Base-by-base conservation (phyloP, 805 yeast species). In the Schwanniomyces vanrijiae region DNA sequence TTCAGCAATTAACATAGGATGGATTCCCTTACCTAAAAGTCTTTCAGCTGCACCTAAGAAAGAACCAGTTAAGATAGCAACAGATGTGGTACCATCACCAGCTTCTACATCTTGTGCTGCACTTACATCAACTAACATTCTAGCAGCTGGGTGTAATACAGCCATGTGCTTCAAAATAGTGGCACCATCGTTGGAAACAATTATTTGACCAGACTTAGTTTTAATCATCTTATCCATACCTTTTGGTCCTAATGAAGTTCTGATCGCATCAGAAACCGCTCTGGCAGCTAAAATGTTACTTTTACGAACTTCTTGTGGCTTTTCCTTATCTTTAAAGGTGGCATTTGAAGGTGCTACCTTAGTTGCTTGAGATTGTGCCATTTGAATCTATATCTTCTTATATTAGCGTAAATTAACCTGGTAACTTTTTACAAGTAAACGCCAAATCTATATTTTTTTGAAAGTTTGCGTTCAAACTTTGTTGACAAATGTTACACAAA, bases 191-290 rank as follows among this genome's bases (percentile, higher is more conserved):
- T 94, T 94, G 53, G 98, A 90, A 57, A 94, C 91, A 61, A 91
- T 86, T 58, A 92, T 88, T 62, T 94, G 90, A 34, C 98, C 98
- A 48, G 80, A 81, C 43, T 91, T 86, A 16, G 98, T 91, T 70
- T 90, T 90, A 72, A 89, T 90, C 98, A 94, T 92, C 75, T 94
- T 94, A 69, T 94, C 99, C 99, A 94, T 94, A 51, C 99, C 99
- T 68, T 90, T 92, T 47, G 99, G 99, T 18, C 99, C 99, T 49
- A 94, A 75, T 13, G 98, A 86, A 5, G 97, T 91, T 68, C 97
- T 81, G 59, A 90, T 88, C 41, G 97, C 97, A 68, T 90, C 97
- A 2, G 96, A 90, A 21, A 90, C 97, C 5, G 97, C 96, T 59
- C 92, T 77, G 5, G 97, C 97, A 3, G 97, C 97, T 53, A 86